phyloP scores from a whole-genome alignment of 495 filamentous ascomycete genomes.

The Penicillium pulvis region DNA sequence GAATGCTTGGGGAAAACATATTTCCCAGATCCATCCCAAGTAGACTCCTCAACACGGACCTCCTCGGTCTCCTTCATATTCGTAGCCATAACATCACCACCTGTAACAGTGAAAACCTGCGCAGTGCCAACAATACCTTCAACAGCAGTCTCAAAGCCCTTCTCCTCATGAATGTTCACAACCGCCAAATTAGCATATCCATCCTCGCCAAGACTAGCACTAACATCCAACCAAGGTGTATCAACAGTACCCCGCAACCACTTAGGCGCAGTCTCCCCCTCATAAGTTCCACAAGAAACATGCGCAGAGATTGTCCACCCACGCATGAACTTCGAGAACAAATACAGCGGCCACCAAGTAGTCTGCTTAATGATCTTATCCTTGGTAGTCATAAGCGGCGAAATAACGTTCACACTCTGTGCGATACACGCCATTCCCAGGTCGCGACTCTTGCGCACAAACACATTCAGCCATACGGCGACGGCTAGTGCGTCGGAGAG shows the following conservation, averaged over 20 bases:
- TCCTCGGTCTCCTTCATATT: constrained; percentile 64
- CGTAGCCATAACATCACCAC: constrained; percentile 50
- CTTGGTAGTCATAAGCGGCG: constrained; percentile 69
- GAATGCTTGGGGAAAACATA: constrained; percentile 67
- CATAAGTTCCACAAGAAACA: constrained; percentile 59
- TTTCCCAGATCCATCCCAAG: constrained; percentile 59
- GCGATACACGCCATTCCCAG: constrained; percentile 83
- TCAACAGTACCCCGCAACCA: constrained; percentile 67
- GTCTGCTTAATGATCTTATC: constrained; percentile 68
- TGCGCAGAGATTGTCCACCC: constrained; percentile 66
- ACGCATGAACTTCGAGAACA: constrained; percentile 75
- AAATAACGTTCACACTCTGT: constrained; percentile 78
- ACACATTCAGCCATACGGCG: constrained; percentile 73
- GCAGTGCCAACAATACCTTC: constrained; percentile 53
- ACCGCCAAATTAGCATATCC: constrained; percentile 66
- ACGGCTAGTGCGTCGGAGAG: constrained; percentile 77
- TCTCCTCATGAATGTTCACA: constrained; percentile 65
- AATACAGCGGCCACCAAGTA: constrained; percentile 74
- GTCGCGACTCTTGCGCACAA: constrained; percentile 71
- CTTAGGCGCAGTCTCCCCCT: constrained; percentile 62
- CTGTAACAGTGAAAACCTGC: constrained; percentile 62
- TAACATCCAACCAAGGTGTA: constrained; percentile 72
- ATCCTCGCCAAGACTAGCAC: constrained; percentile 62
- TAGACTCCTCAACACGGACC: constrained; percentile 59
- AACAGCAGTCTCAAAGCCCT: constrained; percentile 57